Conservation (phyloP, 108 stramenopile species). For the Pseudonitzschia multiseries region DNA sequence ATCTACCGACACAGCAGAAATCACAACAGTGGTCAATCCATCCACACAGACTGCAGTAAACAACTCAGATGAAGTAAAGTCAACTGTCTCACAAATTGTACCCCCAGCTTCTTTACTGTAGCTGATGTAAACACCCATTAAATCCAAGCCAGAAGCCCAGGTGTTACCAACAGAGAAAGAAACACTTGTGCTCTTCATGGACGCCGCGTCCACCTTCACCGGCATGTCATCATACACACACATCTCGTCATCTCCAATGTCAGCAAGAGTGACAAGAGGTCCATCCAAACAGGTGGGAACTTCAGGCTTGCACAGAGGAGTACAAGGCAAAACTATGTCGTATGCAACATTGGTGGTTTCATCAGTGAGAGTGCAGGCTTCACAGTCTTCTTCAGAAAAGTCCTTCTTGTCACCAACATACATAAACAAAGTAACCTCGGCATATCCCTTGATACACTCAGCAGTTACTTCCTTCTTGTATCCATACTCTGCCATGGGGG, state of each 20-base stretch:
- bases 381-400: not conserved
- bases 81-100: not conserved
- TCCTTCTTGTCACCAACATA: not conserved
- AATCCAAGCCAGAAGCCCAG: not conserved
- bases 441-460: conserved; percentile 10
- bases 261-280: conserved; percentile 7
- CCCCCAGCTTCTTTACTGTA: not conserved
- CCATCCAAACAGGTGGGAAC: conserved; percentile 1
- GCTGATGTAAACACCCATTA: not conserved
- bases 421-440: not conserved
- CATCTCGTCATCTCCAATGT: not conserved
- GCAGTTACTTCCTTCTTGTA: not conserved
- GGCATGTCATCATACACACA: conserved; percentile 12
- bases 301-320: conserved; percentile 9
- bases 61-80: not conserved
- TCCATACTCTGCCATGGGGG: not conserved
- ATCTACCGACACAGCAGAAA: not conserved
- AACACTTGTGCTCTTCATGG: not conserved
- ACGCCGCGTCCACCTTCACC: not conserved
- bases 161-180: not conserved
- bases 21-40: not conserved
- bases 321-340: not conserved
- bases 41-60: not conserved
- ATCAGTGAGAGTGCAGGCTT: not conserved
- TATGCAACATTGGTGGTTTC: not conserved